Evolutionary conservation across 2,329 filamentous ascomycete genomes (phyloP).

Genomic region (Paramyrothecium roridum): DNA sequence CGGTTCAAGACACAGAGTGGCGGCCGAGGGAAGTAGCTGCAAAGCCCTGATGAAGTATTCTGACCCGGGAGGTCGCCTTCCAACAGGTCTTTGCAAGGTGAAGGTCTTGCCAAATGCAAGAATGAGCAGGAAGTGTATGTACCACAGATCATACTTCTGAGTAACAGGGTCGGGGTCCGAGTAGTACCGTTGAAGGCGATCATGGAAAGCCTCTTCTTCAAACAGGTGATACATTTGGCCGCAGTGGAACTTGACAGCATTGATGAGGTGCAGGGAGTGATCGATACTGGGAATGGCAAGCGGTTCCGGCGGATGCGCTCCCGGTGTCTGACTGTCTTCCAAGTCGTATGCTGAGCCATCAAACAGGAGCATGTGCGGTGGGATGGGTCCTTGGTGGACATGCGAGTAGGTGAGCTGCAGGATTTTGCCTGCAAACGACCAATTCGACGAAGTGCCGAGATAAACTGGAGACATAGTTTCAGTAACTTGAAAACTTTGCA

Average conservation of each 20-base stretch:
- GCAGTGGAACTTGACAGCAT: conserved; percentile 54
- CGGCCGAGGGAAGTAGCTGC: conserved; percentile 31
- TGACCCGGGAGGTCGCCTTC: conserved; percentile 38
- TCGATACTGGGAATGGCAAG: conserved; percentile 43
- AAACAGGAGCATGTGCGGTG: conserved; percentile 42
- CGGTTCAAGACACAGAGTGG: too few species aligned
- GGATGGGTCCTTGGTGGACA: conserved; percentile 36
- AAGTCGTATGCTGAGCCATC: conserved; percentile 50
- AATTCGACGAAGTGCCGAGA: conserved; percentile 53
- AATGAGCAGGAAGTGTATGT: conserved; percentile 50
- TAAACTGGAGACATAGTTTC: conserved; percentile 32
- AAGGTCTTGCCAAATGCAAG: conserved; percentile 55
- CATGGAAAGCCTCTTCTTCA: conserved; percentile 49
- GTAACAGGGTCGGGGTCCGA: conserved; percentile 12
- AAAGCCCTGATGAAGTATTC: conserved; percentile 44
- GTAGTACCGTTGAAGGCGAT: conserved; percentile 9
- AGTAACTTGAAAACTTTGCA: too few species aligned
- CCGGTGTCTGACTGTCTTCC: conserved; percentile 31
- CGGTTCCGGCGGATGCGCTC: conserved; percentile 6
- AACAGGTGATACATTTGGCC: conserved; percentile 52
- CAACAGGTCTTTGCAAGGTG: conserved; percentile 32
- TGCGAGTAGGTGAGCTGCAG: conserved; percentile 46
- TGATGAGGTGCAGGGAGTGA: conserved; percentile 50
- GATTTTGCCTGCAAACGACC: conserved; percentile 49
- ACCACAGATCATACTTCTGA: conserved; percentile 35